phyloP scores from a whole-genome alignment of 1,284 basidiomycete species.

The Ganoderma sinense region DNA sequence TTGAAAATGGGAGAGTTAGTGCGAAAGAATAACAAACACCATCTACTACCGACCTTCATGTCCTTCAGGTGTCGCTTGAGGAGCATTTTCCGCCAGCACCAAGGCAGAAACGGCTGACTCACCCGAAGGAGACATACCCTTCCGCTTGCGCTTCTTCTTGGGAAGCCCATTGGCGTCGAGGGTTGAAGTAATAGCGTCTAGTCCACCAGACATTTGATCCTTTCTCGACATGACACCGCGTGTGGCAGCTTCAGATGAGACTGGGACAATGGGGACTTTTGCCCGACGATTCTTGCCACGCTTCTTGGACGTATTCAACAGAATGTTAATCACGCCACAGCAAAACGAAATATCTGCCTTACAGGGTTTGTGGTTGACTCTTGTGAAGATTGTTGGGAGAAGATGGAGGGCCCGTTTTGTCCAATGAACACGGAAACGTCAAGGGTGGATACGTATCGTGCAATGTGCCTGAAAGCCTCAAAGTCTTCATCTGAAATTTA shows the following conservation, averaged over 20 bases:
- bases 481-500: conserved; percentile 82
- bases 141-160: conserved; percentile 40
- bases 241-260: background rate
- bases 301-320: conserved; percentile 8
- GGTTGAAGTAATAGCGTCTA: conserved; percentile 15
- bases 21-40: background rate
- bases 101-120: background rate
- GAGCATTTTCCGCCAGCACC: background rate
- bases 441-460: conserved; percentile 44
- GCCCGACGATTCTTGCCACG: conserved; percentile 4
- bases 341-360: background rate
- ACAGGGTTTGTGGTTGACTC: conserved; percentile 6
- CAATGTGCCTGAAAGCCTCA: conserved; percentile 65
- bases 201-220: background rate
- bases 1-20: background rate
- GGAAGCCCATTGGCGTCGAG: conserved; percentile 22
- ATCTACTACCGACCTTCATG: background rate
- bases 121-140: background rate
- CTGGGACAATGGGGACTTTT: no score
- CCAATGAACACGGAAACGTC: conserved; percentile 49
- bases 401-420: conserved; percentile 7
- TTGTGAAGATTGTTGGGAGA: conserved; percentile 9
- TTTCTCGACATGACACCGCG: background rate
- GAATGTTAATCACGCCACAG: background rate
- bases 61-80: background rate